Evolutionary conservation across 2,329 filamentous ascomycete species (phyloP), one percentile per base, ranked within the genome.

Genomic region (Cladophialophora yegresii): DNA sequence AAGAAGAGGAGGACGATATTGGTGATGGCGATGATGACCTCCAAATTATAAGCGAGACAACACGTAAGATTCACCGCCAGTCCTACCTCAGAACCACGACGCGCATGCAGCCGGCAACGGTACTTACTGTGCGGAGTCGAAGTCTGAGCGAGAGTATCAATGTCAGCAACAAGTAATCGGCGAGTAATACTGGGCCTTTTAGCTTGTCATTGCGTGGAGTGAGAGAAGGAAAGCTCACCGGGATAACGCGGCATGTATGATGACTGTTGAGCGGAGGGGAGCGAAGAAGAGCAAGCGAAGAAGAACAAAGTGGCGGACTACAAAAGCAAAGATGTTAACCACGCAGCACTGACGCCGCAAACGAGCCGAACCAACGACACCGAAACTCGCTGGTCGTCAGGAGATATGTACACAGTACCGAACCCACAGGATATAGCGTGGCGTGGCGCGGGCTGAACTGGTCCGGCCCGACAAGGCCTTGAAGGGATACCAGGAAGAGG

Each of bases 121-220:
- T 65, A 10, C 40, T 59, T 2, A 62, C 58, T 10, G 33, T 62
- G 20, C 54, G 63, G 12, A 58, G 54, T 12, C 63, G 54, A 10
- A 65, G 63, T 26, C 12, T 65, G 28, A 62, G 58, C 23, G 54
- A 62, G 59, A 40, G 45, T 13, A 36, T 57, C n/a, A 28, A 40
- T 54, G 43, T 16, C 36, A 26, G 12, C 8, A 20, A 13, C 6
- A 50, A 22, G 32, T 54, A 30, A 28, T 28, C 6, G 26, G 26
- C 6, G 26, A 6, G 26, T 28, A 28, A 33, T 16, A 28, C 13
- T 3, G 3, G n/a, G 26, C 13, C n/a, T 28, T 16, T 16, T n/a
- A 16, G 51, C 9, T 4, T 28, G 13, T 23, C 10, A 51, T 12
- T 23, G 12, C 9, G 47, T 9, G 3, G 16, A 20, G 47, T 9